Percentiles rank a stretch among this genome's conserved stretches.
These are phyloP conservation scores for Thozetella sp. DNA, from an alignment of 495 filamentous ascomycete species.

Conservation along the genomic window DNA sequence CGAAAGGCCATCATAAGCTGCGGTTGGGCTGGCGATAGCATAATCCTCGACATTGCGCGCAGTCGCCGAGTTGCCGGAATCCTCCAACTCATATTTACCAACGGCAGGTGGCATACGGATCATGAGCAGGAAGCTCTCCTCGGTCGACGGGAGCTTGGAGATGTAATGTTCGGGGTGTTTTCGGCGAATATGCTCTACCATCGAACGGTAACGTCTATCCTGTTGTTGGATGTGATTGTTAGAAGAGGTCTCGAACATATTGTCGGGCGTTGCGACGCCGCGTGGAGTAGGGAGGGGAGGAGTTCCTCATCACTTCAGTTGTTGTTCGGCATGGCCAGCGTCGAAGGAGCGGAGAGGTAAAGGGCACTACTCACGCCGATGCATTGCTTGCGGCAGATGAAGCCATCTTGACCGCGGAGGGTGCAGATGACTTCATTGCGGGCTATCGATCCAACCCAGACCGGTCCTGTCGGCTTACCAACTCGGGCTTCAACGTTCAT, in stretches of 20 bases:
- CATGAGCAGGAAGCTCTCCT: slow-evolving; percentile 97
- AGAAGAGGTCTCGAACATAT: too few species aligned
- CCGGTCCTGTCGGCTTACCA: not conserved
- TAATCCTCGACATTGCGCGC: slow-evolving; percentile 75
- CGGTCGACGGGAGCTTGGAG: slow-evolving; percentile 96
- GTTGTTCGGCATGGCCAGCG: slow-evolving; percentile 8
- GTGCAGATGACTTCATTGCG: slow-evolving; percentile 98
- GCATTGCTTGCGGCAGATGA: slow-evolving; percentile 96
- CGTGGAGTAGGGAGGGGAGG: not conserved
- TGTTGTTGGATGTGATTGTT: slow-evolving; percentile 31
- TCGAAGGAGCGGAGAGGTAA: slow-evolving; percentile 12
- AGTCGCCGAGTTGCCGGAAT: slow-evolving; percentile 71
- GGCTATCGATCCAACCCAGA: not conserved
- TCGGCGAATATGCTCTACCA: slow-evolving; percentile 98
- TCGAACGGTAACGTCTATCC: slow-evolving; percentile 98
- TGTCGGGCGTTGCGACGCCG: too few species aligned
- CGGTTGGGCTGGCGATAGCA: slow-evolving; percentile 57
- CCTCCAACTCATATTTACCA: slow-evolving; percentile 59
- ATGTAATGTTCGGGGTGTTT: slow-evolving; percentile 98
- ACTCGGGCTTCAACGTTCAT: slow-evolving; percentile 57
- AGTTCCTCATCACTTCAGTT: not conserved
- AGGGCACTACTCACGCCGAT: slow-evolving; percentile 76
- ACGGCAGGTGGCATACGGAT: slow-evolving; percentile 83
- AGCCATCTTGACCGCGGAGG: slow-evolving; percentile 92
- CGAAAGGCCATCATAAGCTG: slow-evolving; percentile 82